Conservation (phyloP, 371 early-diverging fungal genomes). For the Mucor irregularis region DNA sequence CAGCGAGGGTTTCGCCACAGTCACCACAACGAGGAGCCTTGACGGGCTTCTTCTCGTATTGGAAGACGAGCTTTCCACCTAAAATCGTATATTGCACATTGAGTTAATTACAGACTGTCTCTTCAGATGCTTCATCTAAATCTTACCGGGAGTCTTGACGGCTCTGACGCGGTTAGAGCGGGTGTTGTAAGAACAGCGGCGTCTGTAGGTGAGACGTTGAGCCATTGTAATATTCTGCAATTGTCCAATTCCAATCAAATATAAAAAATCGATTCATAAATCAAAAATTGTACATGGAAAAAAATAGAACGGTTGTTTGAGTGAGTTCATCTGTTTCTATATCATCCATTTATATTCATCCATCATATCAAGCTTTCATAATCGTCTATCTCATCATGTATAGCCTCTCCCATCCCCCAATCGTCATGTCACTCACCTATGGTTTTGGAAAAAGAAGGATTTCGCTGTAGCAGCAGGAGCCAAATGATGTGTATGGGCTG, state of each 20-base stretch:
- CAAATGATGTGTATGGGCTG: constrained; percentile 9
- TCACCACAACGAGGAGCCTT: constrained; percentile 96
- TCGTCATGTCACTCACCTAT: constrained; percentile 22
- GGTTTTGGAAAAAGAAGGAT: constrained; percentile 34
- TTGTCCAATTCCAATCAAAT: not conserved
- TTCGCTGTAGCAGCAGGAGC: not conserved
- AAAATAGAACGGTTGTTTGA: not conserved
- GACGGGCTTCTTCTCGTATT: constrained; percentile 92
- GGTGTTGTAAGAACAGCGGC: constrained; percentile 98
- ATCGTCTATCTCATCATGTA: too few species aligned
- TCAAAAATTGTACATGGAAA: not conserved
- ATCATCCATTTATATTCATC: constrained; percentile 6
- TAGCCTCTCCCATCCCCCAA: not conserved
- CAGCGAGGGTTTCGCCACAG: constrained; percentile 89
- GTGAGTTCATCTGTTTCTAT: not conserved
- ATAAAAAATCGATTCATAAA: too few species aligned
- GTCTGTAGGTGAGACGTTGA: constrained; percentile 97
- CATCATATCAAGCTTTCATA: not conserved
- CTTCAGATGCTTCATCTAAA: not conserved
- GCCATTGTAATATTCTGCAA: constrained; percentile 52
- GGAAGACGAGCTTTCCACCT: constrained; percentile 92
- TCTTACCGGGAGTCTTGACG: constrained; percentile 94
- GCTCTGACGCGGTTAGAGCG: constrained; percentile 95
- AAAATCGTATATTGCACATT: constrained; percentile 2
- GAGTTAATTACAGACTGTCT: not conserved